A percentile compares a stretch with the other conserved stretches of the same genome.
Evolutionary conservation across 2,329 filamentous ascomycete species (phyloP).

Genomic region (Biscogniauxia mediterranea): DNA sequence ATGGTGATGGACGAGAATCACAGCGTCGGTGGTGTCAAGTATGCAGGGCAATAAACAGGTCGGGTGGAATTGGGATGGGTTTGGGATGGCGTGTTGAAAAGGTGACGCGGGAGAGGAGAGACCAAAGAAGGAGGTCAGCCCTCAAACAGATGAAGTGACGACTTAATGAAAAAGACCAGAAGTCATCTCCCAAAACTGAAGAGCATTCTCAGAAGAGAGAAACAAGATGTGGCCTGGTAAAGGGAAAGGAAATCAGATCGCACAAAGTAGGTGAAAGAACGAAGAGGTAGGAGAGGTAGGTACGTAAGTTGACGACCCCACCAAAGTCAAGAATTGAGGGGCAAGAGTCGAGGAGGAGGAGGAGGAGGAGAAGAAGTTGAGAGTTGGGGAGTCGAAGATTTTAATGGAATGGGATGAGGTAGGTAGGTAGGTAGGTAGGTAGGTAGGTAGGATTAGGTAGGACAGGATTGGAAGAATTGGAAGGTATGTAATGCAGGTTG

Average conservation of each 20-base stretch:
- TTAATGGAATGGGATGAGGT: too few relatives aligned
- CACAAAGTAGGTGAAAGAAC: background rate
- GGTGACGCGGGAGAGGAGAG: background rate
- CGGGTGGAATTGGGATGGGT: background rate
- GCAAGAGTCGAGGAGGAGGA: background rate
- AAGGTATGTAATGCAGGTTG: background rate
- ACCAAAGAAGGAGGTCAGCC: background rate
- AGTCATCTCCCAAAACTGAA: background rate
- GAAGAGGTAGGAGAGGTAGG: background rate
- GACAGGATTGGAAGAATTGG: too few relatives aligned
- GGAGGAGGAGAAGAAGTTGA: too few relatives aligned
- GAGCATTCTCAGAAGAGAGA: background rate
- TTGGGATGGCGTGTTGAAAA: background rate
- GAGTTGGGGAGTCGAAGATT: too few relatives aligned
- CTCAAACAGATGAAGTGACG: background rate
- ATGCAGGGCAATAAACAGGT: background rate
- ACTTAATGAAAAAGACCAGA: background rate
- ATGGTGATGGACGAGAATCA: conserved; percentile 30
- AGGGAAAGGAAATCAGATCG: too few relatives aligned
- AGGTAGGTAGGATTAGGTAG: too few relatives aligned
- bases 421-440: too few relatives aligned
- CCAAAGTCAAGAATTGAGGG: background rate
- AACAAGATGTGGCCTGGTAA: background rate
- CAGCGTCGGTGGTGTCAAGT: background rate
- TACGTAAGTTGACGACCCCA: background rate